These are phyloP conservation scores for Sphaerosporella brunnea DNA, from an alignment of 495 filamentous ascomycete species.

Conservation along the genomic window DNA sequence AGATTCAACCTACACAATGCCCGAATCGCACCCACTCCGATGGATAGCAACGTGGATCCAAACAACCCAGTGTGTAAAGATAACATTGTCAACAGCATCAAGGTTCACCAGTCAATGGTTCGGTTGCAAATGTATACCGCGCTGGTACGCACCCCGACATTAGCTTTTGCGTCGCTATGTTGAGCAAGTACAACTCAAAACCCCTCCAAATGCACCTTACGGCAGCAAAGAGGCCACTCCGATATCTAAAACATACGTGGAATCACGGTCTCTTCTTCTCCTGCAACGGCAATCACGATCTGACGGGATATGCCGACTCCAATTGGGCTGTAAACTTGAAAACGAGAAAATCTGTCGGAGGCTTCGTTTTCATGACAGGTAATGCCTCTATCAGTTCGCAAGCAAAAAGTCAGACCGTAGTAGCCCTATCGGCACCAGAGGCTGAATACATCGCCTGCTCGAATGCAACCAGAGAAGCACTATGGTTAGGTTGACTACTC, in stretches of 20 bases:
- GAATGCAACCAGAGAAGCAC: no score
- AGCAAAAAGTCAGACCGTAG: no score
- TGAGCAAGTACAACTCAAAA: neutral
- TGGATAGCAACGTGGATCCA: neutral
- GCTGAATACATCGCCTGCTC: no score
- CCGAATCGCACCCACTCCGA: neutral
- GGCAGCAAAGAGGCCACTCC: neutral
- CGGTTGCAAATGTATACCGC: neutral
- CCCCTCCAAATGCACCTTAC: neutral
- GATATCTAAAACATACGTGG: neutral
- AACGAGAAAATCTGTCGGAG: neutral
- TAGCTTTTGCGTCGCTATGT: neutral
- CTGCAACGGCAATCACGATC: neutral
- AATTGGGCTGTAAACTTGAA: conserved; percentile 5
- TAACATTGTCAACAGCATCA: neutral
- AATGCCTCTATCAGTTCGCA: no score
- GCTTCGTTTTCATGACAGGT: conserved; percentile 9
- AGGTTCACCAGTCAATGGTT: neutral
- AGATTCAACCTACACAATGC: neutral
- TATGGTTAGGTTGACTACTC: no score
- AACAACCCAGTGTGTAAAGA: neutral
- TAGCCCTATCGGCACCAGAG: no score
- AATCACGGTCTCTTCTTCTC: neutral
- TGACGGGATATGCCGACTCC: conserved; percentile 6
- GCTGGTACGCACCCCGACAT: neutral